These are phyloP conservation scores for Solanum okadae DNA, from an alignment of 257 asterid genomes.

Conservation along the genomic window DNA sequence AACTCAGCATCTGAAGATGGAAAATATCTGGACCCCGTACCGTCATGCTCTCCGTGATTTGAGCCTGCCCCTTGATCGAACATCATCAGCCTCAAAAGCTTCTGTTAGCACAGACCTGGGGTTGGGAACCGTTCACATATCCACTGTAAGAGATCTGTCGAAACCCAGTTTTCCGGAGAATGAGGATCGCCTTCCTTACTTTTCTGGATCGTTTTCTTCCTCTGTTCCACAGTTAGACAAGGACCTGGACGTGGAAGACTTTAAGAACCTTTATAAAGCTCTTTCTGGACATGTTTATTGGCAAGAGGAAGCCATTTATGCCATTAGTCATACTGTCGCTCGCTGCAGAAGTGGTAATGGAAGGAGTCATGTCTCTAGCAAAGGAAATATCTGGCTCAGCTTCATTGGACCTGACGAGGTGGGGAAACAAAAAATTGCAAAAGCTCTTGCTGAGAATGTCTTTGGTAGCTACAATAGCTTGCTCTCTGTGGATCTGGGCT, in stretches of 20 bases:
- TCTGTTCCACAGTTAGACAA: conserved; percentile 28
- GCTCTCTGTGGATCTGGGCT: conserved; percentile 44
- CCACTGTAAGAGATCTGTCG: conserved; percentile 20
- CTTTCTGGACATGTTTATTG: conserved; percentile 60
- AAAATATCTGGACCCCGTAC: conserved; percentile 13
- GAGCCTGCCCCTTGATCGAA: conserved; percentile 13
- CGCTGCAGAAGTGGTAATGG: conserved; percentile 42
- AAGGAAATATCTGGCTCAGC: conserved; percentile 74
- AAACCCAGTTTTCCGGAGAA: conserved; percentile 21
- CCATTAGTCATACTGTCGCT: conserved; percentile 41
- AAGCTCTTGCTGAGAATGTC: conserved; percentile 55
- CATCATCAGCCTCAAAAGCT: conserved; percentile 17
- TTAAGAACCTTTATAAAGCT: conserved; percentile 41
- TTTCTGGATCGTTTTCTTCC: conserved; percentile 30
- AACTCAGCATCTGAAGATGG: conserved; percentile 8
- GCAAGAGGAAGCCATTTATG: conserved; percentile 71
- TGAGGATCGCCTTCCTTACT: conserved; percentile 7
- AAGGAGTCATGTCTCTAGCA: conserved; percentile 22
- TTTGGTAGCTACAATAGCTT: conserved; percentile 43
- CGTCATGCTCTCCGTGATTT: conserved; percentile 1
- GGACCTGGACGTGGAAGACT: conserved; percentile 27
- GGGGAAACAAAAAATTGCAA: conserved; percentile 69
- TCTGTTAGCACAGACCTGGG: conserved; percentile 72
- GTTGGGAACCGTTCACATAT: conserved; percentile 50
- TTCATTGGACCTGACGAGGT: conserved; percentile 81